Conservation (phyloP, 148 eudicot species). For the Silene uniflora region DNA sequence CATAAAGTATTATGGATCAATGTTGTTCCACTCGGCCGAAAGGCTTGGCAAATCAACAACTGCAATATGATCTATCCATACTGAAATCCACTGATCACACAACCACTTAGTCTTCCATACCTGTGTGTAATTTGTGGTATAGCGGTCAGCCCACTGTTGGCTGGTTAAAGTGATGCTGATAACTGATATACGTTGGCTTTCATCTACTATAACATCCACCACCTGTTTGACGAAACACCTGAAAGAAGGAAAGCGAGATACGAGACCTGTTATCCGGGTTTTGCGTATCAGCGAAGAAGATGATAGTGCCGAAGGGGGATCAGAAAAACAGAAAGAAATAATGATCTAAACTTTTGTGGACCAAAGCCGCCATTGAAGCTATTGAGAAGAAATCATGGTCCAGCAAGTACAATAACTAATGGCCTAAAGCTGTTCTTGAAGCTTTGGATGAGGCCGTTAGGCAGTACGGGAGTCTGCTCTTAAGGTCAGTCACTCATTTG, state of each 20-base stretch:
- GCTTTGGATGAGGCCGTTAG: constrained; percentile 61
- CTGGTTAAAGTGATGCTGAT: no score
- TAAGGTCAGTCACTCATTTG: constrained; percentile 36
- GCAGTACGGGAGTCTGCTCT: constrained; percentile 69
- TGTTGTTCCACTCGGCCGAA: no score
- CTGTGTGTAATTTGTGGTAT: no score
- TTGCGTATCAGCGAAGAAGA: constrained; percentile 35
- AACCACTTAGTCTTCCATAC: no score
- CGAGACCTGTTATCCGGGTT: constrained; percentile 12
- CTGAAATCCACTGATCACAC: no score
- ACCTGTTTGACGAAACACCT: constrained; percentile 45
- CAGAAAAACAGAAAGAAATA: constrained; percentile 48
- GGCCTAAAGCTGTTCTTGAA: constrained; percentile 79
- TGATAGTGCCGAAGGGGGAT: neutral
- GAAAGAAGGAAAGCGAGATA: constrained; percentile 16
- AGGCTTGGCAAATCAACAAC: no score
- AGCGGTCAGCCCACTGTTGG: no score
- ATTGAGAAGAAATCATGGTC: constrained; percentile 63
- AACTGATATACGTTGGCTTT: constrained; percentile 7
- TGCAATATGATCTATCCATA: no score
- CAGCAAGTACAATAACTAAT: constrained; percentile 51
- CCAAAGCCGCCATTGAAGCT: constrained; percentile 64
- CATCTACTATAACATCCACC: constrained; percentile 27
- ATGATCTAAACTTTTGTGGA: constrained; percentile 60
- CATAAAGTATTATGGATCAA: no score